Conservation (phyloP, 2,329 filamentous ascomycete genomes). For the Penicillium carneum region DNA sequence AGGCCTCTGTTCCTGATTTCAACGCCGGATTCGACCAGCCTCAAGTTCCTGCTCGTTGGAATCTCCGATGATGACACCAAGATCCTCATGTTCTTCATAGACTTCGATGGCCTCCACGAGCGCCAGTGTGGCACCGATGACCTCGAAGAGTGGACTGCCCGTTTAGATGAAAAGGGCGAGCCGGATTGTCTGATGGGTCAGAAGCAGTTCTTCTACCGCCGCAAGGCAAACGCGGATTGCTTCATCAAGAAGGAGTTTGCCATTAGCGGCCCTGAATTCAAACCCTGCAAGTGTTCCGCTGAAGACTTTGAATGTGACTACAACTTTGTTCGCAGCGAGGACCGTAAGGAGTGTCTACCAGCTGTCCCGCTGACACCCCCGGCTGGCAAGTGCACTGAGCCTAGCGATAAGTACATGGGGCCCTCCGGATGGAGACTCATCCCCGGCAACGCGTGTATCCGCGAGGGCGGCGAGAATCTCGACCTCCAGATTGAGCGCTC, state of each 20-base stretch:
- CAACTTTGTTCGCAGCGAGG: slow-evolving; percentile 76
- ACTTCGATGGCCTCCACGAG: slow-evolving; percentile 83
- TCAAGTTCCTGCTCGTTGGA: slow-evolving; percentile 85
- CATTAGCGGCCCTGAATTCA: slow-evolving; percentile 72
- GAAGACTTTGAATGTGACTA: slow-evolving; percentile 95
- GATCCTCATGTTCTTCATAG: slow-evolving; percentile 72
- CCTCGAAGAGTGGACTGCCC: slow-evolving; percentile 87
- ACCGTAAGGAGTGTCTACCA: slow-evolving; percentile 73
- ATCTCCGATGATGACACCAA: slow-evolving; percentile 62
- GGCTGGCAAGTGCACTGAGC: slow-evolving; percentile 74
- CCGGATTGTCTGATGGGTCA: slow-evolving; percentile 94
- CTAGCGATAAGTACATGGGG: slow-evolving; percentile 77
- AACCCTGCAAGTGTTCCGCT: slow-evolving; percentile 80
- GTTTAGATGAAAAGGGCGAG: slow-evolving; percentile 78
- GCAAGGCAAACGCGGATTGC: slow-evolving; percentile 87
- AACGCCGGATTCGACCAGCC: slow-evolving; percentile 87
- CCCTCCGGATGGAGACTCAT: slow-evolving; percentile 92
- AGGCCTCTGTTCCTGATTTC: slow-evolving; percentile 79
- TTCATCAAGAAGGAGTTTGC: slow-evolving; percentile 87
- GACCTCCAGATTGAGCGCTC: slow-evolving; percentile 76
- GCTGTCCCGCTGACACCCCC: slow-evolving; percentile 70
- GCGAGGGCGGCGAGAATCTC: slow-evolving; percentile 67
- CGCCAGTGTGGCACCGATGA: slow-evolving; percentile 73
- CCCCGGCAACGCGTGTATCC: slow-evolving; percentile 77
- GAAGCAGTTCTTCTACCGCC: slow-evolving; percentile 82